These are phyloP conservation scores for Populus davidiana DNA, from an alignment of 345 rosid species.

Conservation along the genomic window DNA sequence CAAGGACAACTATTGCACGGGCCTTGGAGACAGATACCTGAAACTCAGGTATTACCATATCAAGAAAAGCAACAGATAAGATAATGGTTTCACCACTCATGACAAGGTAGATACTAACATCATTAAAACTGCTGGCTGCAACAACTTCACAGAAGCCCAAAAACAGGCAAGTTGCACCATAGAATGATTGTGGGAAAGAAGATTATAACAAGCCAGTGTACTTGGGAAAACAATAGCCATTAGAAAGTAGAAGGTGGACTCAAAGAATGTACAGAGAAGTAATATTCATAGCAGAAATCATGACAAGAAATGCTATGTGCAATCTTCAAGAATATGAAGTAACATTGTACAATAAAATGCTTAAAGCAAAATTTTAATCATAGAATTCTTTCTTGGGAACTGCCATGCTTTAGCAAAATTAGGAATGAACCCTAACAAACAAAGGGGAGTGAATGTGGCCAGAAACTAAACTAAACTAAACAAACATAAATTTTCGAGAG, in stretches of 20 bases:
- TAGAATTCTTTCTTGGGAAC: background rate
- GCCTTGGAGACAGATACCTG: conserved; percentile 80
- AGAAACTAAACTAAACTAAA: background rate
- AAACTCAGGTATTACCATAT: conserved; percentile 15
- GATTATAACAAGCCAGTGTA: background rate
- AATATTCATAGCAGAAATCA: background rate
- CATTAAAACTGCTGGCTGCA: conserved; percentile 8
- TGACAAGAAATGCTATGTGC: background rate
- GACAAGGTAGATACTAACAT: background rate
- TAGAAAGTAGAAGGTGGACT: background rate
- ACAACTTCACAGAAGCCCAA: background rate
- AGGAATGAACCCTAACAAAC: background rate
- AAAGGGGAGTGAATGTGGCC: background rate
- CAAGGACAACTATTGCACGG: conserved; percentile 67
- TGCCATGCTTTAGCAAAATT: background rate
- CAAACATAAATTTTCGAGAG: background rate
- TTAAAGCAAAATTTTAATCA: background rate
- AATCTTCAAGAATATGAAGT: background rate
- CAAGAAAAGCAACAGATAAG: conserved; percentile 1
- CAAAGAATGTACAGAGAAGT: background rate
- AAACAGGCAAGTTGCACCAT: background rate
- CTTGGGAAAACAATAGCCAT: background rate
- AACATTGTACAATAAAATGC: background rate
- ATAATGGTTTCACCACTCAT: conserved; percentile 5
- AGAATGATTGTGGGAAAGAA: background rate